Evolutionary conservation across 1,284 basidiomycete genomes (phyloP).

Genomic region (Rhizoctonia solani): DNA sequence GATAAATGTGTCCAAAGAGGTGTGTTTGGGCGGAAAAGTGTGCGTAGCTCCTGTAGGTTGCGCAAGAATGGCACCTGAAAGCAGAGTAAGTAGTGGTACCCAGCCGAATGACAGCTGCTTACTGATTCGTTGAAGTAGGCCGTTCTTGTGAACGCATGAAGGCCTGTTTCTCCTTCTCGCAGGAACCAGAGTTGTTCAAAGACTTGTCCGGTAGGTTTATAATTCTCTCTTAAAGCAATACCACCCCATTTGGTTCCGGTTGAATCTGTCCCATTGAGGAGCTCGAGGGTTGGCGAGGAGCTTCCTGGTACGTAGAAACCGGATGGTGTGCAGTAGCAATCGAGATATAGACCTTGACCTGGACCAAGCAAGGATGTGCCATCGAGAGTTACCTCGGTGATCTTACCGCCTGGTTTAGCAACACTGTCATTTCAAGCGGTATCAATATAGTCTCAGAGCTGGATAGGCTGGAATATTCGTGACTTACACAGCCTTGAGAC

Average conservation of each 20-base stretch:
- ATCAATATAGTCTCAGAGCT: not conserved
- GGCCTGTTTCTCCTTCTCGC: slow-evolving; percentile 42
- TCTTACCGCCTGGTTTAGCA: slow-evolving; percentile 18
- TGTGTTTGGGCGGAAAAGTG: slow-evolving; percentile 40
- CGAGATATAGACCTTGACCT: slow-evolving; percentile 27
- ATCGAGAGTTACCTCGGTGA: slow-evolving; percentile 20
- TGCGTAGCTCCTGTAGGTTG: slow-evolving; percentile 41
- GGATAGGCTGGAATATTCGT: not conserved
- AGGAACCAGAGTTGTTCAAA: slow-evolving; percentile 44
- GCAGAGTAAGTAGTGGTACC: not conserved
- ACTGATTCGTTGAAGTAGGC: slow-evolving; percentile 37
- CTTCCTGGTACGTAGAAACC: slow-evolving; percentile 30
- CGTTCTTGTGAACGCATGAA: slow-evolving; percentile 42
- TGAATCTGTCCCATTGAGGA: slow-evolving; percentile 28
- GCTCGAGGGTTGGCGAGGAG: slow-evolving; percentile 22
- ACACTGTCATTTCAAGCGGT: not conserved
- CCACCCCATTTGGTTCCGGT: slow-evolving; percentile 34
- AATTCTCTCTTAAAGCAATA: slow-evolving; percentile 16
- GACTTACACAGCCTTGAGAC: slow-evolving; percentile 20
- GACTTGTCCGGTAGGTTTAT: slow-evolving; percentile 38
- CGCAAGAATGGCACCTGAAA: slow-evolving; percentile 34
- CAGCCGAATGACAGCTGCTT: slow-evolving; percentile 18
- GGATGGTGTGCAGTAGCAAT: slow-evolving; percentile 32
- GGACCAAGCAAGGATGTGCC: slow-evolving; percentile 25
- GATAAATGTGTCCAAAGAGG: slow-evolving; percentile 41